These are phyloP conservation scores for Malus hybrid DNA, from an alignment of 331 rosid genomes.

Conservation along the genomic window DNA sequence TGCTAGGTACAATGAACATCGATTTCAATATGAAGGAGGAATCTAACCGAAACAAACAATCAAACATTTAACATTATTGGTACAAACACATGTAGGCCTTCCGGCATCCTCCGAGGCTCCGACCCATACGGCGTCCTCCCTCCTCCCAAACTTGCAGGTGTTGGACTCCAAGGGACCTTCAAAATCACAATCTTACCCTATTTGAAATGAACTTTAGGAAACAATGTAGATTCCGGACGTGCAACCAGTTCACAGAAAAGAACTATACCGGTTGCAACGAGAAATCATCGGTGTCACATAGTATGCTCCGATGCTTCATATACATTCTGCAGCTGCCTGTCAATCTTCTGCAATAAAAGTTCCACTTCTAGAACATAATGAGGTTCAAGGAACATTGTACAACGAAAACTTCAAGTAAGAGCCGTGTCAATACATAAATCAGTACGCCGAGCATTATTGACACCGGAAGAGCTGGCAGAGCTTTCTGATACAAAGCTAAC, in stretches of 20 bases:
- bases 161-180: not conserved
- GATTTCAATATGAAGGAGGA: not conserved
- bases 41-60: not conserved
- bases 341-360: not conserved
- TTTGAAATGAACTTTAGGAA: not conserved
- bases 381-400: constrained; percentile 89
- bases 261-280: not conserved
- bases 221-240: not conserved
- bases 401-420: constrained; percentile 79
- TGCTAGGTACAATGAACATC: not conserved
- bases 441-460: constrained; percentile 66
- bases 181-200: not conserved
- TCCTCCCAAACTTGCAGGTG: not conserved
- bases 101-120: not conserved
- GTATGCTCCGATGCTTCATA: not conserved
- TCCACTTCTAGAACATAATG: constrained; percentile 51
- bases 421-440: constrained; percentile 73
- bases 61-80: not conserved
- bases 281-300: not conserved
- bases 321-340: not conserved
- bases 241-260: not conserved
- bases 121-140: not conserved
- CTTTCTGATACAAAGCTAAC: constrained; percentile 80
- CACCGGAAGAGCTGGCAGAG: constrained; percentile 93
- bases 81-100: not conserved